Percentiles rank a stretch among this genome's conserved stretches.
Evolutionary conservation across 805 yeast genomes (phyloP).

Genomic region (Starmerella apis): DNA sequence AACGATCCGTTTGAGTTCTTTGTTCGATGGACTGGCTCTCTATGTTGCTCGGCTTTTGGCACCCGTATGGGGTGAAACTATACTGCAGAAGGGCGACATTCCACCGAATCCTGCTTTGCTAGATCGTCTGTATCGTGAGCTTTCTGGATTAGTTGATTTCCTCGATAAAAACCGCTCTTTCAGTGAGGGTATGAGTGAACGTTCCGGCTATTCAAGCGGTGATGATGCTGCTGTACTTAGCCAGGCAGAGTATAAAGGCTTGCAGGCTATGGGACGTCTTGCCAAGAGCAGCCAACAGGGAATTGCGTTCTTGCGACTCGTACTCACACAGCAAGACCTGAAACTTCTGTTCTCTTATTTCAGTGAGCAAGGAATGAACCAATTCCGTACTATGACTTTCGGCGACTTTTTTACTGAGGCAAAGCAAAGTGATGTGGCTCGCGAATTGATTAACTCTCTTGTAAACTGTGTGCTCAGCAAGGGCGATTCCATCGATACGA

Average conservation of each 20-base stretch:
- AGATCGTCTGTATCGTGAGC: constrained; percentile 27
- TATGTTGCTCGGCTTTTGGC: constrained; percentile 69
- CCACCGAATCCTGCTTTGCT: constrained; percentile 18
- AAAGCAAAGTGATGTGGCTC: constrained; percentile 43
- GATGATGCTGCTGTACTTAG: constrained; percentile 27
- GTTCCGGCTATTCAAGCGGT: constrained; percentile 11
- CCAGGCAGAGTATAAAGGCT: constrained; percentile 86
- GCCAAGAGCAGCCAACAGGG: constrained; percentile 79
- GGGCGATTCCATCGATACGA: constrained; percentile 87
- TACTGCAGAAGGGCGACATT: constrained; percentile 37
- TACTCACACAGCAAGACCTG: constrained; percentile 61
- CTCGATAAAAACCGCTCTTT: constrained; percentile 38
- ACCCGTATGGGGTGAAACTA: constrained; percentile 64
- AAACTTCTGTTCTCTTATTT: constrained; percentile 62
- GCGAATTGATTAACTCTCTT: constrained; percentile 78
- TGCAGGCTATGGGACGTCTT: constrained; percentile 64
- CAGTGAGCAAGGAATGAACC: constrained; percentile 54
- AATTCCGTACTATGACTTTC: constrained; percentile 56
- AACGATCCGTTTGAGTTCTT: constrained; percentile 70
- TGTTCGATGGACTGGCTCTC: constrained; percentile 79
- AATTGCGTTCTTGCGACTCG: constrained; percentile 70
- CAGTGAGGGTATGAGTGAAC: constrained; percentile 35
- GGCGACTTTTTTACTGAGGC: constrained; percentile 66
- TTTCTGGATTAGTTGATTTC: constrained; percentile 32
- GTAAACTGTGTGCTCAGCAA: constrained; percentile 78